These are phyloP conservation scores for Bolboschoenus planiculmis DNA, from an alignment of 176 grass and related monocot species.

Conservation along the genomic window DNA sequence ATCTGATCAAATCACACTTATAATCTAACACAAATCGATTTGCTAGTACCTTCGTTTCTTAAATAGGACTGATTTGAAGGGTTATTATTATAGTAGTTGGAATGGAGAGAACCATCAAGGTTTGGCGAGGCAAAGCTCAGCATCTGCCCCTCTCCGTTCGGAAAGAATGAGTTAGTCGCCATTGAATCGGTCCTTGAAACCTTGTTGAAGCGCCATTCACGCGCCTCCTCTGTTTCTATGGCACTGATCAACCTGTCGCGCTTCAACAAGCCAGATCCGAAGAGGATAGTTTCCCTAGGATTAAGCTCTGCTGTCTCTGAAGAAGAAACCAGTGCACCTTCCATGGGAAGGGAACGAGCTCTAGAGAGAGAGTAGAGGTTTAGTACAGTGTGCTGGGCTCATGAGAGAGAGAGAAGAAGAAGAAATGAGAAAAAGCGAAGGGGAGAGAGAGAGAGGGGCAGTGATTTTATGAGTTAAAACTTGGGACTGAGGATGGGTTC, in stretches of 20 bases:
- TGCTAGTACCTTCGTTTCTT: constrained; percentile 30
- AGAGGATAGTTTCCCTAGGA: constrained; percentile 32
- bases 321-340: constrained; percentile 11
- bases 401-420: not conserved
- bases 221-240: constrained; percentile 26
- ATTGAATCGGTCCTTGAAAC: constrained; percentile 39
- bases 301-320: constrained; percentile 12
- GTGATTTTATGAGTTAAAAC: not conserved
- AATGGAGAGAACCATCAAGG: constrained; percentile 42
- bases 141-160: constrained; percentile 61
- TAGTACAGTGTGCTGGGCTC: not conserved
- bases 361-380: not conserved
- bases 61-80: constrained; percentile 31
- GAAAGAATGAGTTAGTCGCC: constrained; percentile 48
- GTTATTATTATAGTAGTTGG: constrained; percentile 51
- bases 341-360: not conserved
- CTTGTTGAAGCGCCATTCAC: constrained; percentile 41
- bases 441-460: not conserved
- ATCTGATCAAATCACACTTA: constrained; percentile 3
- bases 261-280: constrained; percentile 60
- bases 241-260: constrained; percentile 36
- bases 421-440: not conserved
- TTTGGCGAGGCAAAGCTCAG: constrained; percentile 68
- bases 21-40: constrained; percentile 29
- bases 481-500: not conserved